Conservation (phyloP, 176 grass and related monocot species). For the Eragrostis curvula region DNA sequence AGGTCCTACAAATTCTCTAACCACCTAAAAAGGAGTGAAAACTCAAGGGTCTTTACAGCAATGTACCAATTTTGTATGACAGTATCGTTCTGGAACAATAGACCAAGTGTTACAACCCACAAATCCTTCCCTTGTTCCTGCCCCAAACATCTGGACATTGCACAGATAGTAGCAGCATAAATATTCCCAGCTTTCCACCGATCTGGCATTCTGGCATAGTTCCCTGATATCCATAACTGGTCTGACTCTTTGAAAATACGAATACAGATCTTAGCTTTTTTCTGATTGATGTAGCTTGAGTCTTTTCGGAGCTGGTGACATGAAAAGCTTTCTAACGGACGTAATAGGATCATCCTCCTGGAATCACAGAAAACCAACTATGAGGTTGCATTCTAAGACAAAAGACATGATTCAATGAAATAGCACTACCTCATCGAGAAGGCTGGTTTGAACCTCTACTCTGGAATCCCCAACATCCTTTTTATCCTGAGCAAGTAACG, state of each 20-base stretch:
- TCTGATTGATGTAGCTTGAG: constrained; percentile 48
- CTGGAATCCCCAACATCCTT: constrained; percentile 31
- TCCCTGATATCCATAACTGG: constrained; percentile 1
- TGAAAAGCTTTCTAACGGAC: constrained; percentile 87
- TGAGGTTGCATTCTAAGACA: constrained; percentile 29
- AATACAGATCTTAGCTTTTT: constrained; percentile 42
- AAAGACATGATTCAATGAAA: constrained; percentile 38
- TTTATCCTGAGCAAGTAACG: constrained; percentile 65
- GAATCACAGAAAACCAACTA: constrained; percentile 45
- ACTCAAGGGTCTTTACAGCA: constrained; percentile 3
- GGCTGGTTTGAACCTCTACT: constrained; percentile 48
- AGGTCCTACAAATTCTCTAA: neutral
- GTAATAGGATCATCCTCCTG: constrained; percentile 80
- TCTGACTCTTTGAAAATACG: neutral
- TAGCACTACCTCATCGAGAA: constrained; percentile 68
- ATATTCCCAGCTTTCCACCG: neutral
- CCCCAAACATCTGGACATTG: neutral
- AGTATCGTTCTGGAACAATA: neutral
- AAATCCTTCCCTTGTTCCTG: neutral
- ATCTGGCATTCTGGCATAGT: neutral
- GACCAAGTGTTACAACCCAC: neutral
- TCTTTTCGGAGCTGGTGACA: constrained; percentile 60
- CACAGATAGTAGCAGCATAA: neutral
- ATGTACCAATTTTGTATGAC: neutral
- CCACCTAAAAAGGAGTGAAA: neutral